Conservation (phyloP, 345 rosid genomes). For the Moricandia arvensis region DNA sequence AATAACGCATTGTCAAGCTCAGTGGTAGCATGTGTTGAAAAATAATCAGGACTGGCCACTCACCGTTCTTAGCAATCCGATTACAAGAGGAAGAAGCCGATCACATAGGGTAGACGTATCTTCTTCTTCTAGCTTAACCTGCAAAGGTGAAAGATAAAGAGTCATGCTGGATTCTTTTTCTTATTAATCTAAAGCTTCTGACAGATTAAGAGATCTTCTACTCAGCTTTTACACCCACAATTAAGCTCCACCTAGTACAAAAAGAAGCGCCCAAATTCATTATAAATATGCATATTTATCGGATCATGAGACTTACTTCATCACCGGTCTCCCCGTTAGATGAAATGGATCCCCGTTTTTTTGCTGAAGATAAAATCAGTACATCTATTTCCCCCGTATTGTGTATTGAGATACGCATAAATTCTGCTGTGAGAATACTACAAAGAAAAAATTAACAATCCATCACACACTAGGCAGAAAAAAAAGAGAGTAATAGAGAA, state of each 20-base stretch:
- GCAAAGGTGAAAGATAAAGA: constrained; percentile 25
- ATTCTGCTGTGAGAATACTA: constrained; percentile 91
- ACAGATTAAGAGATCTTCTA: constrained; percentile 4
- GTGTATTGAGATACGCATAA: constrained; percentile 83
- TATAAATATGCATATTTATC: background rate
- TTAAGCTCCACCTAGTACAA: constrained; percentile 5
- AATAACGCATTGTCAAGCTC: constrained; percentile 4
- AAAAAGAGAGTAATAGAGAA: background rate
- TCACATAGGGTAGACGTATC: constrained; percentile 64
- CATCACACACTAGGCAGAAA: constrained; percentile 27
- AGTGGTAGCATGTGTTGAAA: background rate
- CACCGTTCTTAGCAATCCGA: constrained; percentile 86
- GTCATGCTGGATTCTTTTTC: background rate
- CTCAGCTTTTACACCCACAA: constrained; percentile 10
- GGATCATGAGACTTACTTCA: constrained; percentile 61
- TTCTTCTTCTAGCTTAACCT: constrained; percentile 71
- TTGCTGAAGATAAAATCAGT: constrained; percentile 66
- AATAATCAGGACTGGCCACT: constrained; percentile 33
- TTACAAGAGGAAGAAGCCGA: constrained; percentile 67
- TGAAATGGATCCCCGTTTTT: constrained; percentile 55
- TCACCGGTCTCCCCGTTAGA: constrained; percentile 57
- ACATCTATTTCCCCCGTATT: constrained; percentile 65
- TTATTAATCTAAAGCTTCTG: constrained; percentile 12
- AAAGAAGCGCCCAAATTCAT: constrained; percentile 1
- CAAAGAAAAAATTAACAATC: constrained; percentile 43